Evolutionary conservation across 2,329 filamentous ascomycete genomes (phyloP), one percentile per base, ranked within the genome.

Genomic region (Ophiocordyceps camponoti-leonardi): DNA sequence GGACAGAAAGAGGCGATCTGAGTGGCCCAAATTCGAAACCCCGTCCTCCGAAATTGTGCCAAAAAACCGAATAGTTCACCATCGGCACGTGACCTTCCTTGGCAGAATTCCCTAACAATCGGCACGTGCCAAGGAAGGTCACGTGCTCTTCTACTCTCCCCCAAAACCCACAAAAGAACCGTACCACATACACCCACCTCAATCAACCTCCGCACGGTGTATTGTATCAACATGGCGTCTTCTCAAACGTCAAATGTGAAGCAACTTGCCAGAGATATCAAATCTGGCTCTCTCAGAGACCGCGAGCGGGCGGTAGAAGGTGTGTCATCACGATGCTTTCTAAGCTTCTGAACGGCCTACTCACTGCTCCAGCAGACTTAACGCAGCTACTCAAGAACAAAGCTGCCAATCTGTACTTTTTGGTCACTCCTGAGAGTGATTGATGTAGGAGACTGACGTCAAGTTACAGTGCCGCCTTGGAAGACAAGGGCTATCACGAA

Each of bases 401-500:
- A 35, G 55, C 56, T 5, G 48, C 58, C 19, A 63, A 62, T 46
- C 55, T 67, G 62, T 67, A 56, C n/a, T 48, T 61, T 48, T 8
- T 8, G 8, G 16, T 20, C 40, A 7, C 20, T 10, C 12, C 31
- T 10, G 3, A n/a, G 13, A 33, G 7, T 13, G 7, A 8, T 2
- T 10, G 31, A 5, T 14, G 16, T n/a, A n/a, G 16, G 31, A n/a
- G 5, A 33, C 31, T 39, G 35, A 39, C 18, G n/a, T 42, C 41
- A 28, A 26, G 23, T 20, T 13, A 10, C 16, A 64, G 62, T 33
- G 55, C 59, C 28, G 55, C 62, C 13, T 67, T 94, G 31, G 74
- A 73, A 42, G 86, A 94, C 57, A 84, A 83, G 57, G 74, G 75
- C n/a, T 94, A 84, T 52, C 82, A 92, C 56, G 74, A 75, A 48